Base-by-base conservation (phyloP, 441 rosid genomes). In the Flueggea neowawraea region DNA sequence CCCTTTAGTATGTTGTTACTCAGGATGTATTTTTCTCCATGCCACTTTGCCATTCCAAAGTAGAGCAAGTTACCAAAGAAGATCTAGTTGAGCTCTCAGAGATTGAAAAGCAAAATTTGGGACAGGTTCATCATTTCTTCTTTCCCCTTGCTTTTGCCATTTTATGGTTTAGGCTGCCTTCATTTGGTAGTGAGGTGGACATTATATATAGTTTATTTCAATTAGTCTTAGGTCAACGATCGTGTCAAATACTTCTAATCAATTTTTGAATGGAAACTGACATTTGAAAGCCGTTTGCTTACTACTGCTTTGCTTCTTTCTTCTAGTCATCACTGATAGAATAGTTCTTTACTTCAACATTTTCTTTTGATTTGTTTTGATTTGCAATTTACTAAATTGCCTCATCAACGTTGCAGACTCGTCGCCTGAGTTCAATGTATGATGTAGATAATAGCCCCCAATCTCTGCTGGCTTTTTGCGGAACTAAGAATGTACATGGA, bases 71-170 rank as follows among this genome's bases (percentile, higher is more conserved):
- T 49, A 79, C 88, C 57, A 74, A 84, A 39, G 98, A 92, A 76
- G 96, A 92, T 76, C 80, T 95, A 63, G 81, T 82, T 36, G 97
- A 95, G 84, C 98, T 95, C 62, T 85, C 95, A 66, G 98, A 92
- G 82, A 85, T 95, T 44, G 96, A 90, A 80, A 92, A 85, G 74
- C 88, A 86, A 67, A 92, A 88, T 74, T 70, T 92, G 63, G 98
- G 98, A 76, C 96, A 92, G 98, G 99, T 95, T 78, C 68, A 81
- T 78, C 60, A 52, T 48, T 55, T 39, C 44, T 50, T 71, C 63
- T 65, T 65, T 68, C 57, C 49, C 65, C 16, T 53, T 65, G 36
- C 48, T 33, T 13, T 15, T 36, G 16, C 49, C 43, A 28, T 55
- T 53, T 36, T 67, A 58, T 54, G 47, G 13, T 10, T 12, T 12